A percentile compares a stretch with the other conserved stretches of the same genome.
phyloP scores from a whole-genome alignment of 306 rosid genomes.

The Sechiopsis laciniata region DNA sequence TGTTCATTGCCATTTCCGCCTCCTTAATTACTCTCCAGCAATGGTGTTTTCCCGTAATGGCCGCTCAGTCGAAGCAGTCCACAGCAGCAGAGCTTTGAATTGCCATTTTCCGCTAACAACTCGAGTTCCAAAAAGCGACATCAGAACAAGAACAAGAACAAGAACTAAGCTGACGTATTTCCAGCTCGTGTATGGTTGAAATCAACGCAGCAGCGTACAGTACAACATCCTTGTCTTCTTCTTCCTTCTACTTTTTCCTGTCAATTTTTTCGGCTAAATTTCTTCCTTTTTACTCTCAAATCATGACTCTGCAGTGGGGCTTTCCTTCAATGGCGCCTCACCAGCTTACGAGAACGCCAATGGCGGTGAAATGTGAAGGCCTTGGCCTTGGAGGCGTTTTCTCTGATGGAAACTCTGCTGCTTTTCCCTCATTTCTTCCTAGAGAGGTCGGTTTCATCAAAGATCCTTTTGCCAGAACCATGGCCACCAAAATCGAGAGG shows the following conservation, averaged over 20 bases:
- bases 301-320: constrained; percentile 10
- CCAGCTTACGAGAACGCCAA: not conserved
- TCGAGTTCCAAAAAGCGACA: not conserved
- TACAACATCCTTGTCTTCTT: not conserved
- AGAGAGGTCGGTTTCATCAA: constrained; percentile 48
- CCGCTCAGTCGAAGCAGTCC: not conserved
- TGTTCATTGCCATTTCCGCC: not conserved
- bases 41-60: not conserved
- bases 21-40: not conserved
- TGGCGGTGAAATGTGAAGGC: constrained; percentile 26
- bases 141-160: not conserved
- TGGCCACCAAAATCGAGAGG: constrained; percentile 68
- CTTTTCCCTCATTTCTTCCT: constrained; percentile 73
- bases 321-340: not conserved
- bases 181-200: constrained; percentile 5
- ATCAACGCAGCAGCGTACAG: not conserved
- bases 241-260: not conserved
- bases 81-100: not conserved
- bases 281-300: not conserved
- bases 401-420: constrained; percentile 9
- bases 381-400: constrained; percentile 13
- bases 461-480: constrained; percentile 60
- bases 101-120: not conserved
- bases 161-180: not conserved
- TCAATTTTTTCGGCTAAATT: not conserved